Evolutionary conservation across 352 stramenopile species (phyloP), one percentile per base, ranked within the genome.

Genomic region (Plasmopara muralis): DNA sequence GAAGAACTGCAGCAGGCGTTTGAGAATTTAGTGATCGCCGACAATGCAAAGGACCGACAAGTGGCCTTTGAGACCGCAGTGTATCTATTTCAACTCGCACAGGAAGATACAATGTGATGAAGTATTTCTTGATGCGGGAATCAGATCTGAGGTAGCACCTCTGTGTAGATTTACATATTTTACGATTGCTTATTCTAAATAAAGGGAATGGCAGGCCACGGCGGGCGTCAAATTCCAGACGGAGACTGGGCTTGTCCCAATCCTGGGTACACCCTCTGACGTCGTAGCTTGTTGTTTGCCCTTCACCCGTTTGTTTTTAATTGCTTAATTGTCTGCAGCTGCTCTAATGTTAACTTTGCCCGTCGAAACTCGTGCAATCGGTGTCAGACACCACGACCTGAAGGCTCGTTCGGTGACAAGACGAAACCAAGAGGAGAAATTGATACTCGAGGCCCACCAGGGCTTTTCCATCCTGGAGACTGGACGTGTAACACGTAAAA

Each of bases 171-270:
- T 25, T 25, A 25, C 20, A 35, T 50, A 45, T 59, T 20, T 37
- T 9, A 31, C 9, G n/a, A 43, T 39, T 40, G 48, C 14, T 53
- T 44, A 46, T 55, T 64, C 35, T 42, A 43, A 55, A 55, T 28
- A 29, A 44, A 14, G 33, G 53, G 35, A 40, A 79, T 78, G 64
- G 69, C 65, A 51, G 63, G 58, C 34, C 59, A 57, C 18, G 65
- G 72, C 8, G 72, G 67, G 40, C 45, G 60, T 29, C 77, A 77
- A 68, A 63, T 73, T 43, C 77, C 61, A 18, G 76, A 89, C 6
- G 79, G 82, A 20, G 79, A 92, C 65, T 92, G 82, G 82, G 57
- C 70, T 47, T 92, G 82, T 43, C 79, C 82, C n/a, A 92, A 92
- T 57, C 73, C 79, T 47, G 76, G 77, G 82, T 89, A 49, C 16